Percentiles rank a stretch among this genome's conserved stretches.
phyloP scores from a whole-genome alignment of 805 yeast species.

The Priceomyces medius region DNA sequence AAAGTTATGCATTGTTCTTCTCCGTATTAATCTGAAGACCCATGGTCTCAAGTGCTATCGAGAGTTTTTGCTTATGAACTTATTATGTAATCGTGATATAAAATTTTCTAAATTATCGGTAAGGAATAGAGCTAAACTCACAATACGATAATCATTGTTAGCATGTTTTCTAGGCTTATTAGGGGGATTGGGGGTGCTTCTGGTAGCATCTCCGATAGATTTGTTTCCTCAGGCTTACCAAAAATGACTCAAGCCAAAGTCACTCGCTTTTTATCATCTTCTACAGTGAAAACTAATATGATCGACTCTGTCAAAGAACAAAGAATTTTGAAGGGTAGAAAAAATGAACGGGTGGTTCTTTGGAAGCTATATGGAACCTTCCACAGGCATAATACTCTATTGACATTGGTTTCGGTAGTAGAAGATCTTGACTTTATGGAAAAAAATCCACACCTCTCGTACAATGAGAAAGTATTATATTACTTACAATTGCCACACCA shows the following conservation, averaged over 20 bases:
- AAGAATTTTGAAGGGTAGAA: constrained; percentile 8
- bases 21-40: no score
- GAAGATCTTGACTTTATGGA: constrained; percentile 60
- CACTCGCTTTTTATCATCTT: background rate
- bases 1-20: no score
- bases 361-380: constrained; percentile 77
- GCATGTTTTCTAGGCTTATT: background rate
- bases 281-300: constrained; percentile 3
- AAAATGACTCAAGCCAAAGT: background rate
- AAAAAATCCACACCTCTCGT: constrained; percentile 54
- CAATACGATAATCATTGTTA: background rate
- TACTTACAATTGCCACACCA: constrained; percentile 79
- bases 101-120: background rate
- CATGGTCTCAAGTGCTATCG: no score
- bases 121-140: background rate
- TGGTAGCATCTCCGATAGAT: background rate
- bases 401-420: constrained; percentile 69
- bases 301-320: constrained; percentile 6
- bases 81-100: background rate
- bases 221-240: background rate
- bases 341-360: constrained; percentile 45
- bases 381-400: constrained; percentile 78
- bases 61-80: background rate
- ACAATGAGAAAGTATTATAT: constrained; percentile 72
- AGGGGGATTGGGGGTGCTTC: background rate